Evolutionary conservation across 108 stramenopile species (phyloP).

Genomic region (Bacterosira constricta): DNA sequence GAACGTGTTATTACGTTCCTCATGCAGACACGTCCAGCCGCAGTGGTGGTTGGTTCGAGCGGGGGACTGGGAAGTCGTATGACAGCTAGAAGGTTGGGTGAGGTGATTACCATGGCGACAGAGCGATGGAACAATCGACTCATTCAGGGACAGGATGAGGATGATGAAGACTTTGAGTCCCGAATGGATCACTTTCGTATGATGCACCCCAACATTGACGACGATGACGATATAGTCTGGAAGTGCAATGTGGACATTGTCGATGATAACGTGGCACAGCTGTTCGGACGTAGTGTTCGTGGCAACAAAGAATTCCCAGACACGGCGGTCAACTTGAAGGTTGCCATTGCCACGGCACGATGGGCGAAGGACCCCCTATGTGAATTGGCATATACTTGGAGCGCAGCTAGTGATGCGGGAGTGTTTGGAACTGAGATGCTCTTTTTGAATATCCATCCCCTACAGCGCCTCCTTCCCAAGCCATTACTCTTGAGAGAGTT

Average conservation of each 20-base stretch:
- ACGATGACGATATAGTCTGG: conserved; percentile 79
- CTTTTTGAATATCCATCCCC: conserved; percentile 88
- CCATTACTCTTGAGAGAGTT: conserved; percentile 76
- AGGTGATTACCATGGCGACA: conserved; percentile 70
- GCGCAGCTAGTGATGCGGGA: conserved; percentile 81
- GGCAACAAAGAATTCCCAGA: conserved; percentile 94
- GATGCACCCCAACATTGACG: conserved; percentile 57
- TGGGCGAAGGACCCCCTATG: conserved; percentile 86
- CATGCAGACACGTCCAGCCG: conserved; percentile 74
- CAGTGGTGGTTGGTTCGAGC: conserved; percentile 82
- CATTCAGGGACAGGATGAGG: conserved; percentile 88
- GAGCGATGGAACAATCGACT: conserved; percentile 79
- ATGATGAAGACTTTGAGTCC: conserved; percentile 83
- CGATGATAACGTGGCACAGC: conserved; percentile 84
- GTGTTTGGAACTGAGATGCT: conserved; percentile 90
- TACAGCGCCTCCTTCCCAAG: conserved; percentile 85
- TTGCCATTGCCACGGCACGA: conserved; percentile 86
- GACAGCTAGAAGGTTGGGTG: conserved; percentile 63
- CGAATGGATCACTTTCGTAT: conserved; percentile 59
- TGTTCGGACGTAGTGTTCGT: conserved; percentile 84
- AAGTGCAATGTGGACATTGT: conserved; percentile 85
- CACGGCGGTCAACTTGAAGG: conserved; percentile 68
- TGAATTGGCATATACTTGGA: conserved; percentile 90
- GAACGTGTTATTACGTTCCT: conserved; percentile 84
- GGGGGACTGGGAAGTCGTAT: conserved; percentile 74